Base-by-base conservation (phyloP, 169 alveolate genomes). In the Cyclospora cayetanensis region DNA sequence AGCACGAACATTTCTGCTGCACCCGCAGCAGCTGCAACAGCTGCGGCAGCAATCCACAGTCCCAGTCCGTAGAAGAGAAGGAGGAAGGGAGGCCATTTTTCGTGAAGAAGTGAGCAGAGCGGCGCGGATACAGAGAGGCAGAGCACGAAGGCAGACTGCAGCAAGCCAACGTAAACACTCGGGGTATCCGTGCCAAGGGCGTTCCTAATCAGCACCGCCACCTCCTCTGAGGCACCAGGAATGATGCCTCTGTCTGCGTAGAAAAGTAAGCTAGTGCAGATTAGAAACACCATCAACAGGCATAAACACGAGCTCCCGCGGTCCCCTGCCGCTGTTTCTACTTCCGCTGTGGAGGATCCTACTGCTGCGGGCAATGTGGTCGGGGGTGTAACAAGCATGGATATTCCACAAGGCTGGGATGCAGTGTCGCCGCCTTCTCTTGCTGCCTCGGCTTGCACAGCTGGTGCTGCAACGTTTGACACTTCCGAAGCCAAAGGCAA, bases 91-190 rank as follows among this genome's bases (percentile, higher is more conserved):
- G 79, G 79, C 0, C 7, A 31, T 7, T 3, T 9, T 29, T 25
- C 0, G 41, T 35, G 35, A 4, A 66, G 41, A n/a, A 66, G 5
- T 27, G 79, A 66, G 31, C 25, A 15, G 35, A 66, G 41, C 4
- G 79, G 79, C 25, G 79, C n/a, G 79, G 20, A 15, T 4, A 66
- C 12, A n/a, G 79, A 66, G 0, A 66, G 12, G 31, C 4, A 66
- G n/a, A 66, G 31, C 35, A 66, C 79, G 31, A 66, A 66, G 35
- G 31, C 41, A 25, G 79, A 66, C 79, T 66, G 79, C 79, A 66
- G 41, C 79, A 66, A 66, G 31, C 79, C 79, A n/a, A 66, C 79
- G 31, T 66, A 66, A 27, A 25, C 35, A 66, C 41, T 66, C 5
- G 79, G 79, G 34, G 34, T 15, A 5, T 66, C 42, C 31, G 79